Evolutionary conservation across 768 basidiomycete genomes (phyloP).

Genomic region (Calocera cornea): DNA sequence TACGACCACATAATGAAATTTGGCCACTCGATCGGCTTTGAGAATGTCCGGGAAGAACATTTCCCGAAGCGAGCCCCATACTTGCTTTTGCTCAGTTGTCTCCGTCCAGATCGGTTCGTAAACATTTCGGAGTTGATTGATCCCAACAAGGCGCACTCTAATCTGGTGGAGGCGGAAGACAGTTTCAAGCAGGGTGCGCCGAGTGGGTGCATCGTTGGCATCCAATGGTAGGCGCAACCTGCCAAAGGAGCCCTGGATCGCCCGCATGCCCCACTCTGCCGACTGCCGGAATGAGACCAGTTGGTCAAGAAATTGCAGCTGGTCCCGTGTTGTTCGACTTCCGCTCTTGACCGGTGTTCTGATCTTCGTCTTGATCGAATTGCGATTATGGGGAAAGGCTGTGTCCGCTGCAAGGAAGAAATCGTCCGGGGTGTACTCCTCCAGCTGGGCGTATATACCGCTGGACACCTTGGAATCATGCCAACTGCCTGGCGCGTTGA

Average conservation of each 20-base stretch:
- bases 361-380: constrained; percentile 25
- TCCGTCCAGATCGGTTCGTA: constrained; percentile 31
- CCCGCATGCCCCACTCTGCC: constrained; percentile 39
- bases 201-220: constrained; percentile 20
- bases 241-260: constrained; percentile 36
- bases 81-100: constrained; percentile 11
- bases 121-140: constrained; percentile 27
- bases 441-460: constrained; percentile 29
- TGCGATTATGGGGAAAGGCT: constrained; percentile 32
- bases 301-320: constrained; percentile 22
- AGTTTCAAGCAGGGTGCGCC: constrained; percentile 27
- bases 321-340: not conserved
- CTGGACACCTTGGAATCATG: constrained; percentile 34
- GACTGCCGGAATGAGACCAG: constrained; percentile 36
- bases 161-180: constrained; percentile 28
- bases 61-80: constrained; percentile 29
- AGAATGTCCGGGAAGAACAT: constrained; percentile 30
- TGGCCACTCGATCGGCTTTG: constrained; percentile 25
- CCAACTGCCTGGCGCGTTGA: constrained; percentile 38
- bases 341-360: constrained; percentile 29
- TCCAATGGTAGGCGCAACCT: constrained; percentile 31
- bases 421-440: constrained; percentile 26
- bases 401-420: constrained; percentile 35
- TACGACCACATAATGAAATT: constrained; percentile 20
- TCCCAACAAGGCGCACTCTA: constrained; percentile 10